Evolutionary conservation across 768 basidiomycete species (phyloP).

Genomic region (Kwoniella sp.): DNA sequence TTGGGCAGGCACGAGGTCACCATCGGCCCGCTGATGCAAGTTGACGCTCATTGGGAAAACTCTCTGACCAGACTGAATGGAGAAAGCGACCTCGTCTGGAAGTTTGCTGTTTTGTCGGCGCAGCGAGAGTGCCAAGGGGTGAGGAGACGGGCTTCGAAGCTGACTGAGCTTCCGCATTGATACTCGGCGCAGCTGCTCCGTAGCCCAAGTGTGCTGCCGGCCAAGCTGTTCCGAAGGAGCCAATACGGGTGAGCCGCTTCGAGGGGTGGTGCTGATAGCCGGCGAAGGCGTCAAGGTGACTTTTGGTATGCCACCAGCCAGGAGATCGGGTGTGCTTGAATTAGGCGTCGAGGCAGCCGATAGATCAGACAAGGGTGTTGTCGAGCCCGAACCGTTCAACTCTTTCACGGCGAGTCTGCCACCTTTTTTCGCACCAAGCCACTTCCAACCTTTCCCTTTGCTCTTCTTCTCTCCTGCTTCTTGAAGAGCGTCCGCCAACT

Average conservation of each 20-base stretch:
- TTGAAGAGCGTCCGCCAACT: slow-evolving; percentile 34
- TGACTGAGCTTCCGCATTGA: slow-evolving; percentile 38
- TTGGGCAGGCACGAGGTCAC: slow-evolving; percentile 31
- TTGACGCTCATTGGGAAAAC: slow-evolving; percentile 46
- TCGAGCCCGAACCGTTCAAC: slow-evolving; percentile 17
- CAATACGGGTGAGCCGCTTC: slow-evolving; percentile 6
- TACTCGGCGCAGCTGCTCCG: slow-evolving; percentile 38
- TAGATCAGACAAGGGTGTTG: slow-evolving; percentile 8
- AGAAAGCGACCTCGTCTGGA: slow-evolving; percentile 44
- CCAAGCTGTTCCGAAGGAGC: slow-evolving; percentile 12
- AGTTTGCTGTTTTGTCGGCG: slow-evolving; percentile 36
- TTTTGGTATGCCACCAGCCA: slow-evolving; percentile 10
- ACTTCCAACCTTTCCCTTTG: slow-evolving; percentile 30
- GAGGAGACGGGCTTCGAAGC: slow-evolving; percentile 45
- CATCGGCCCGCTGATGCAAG: slow-evolving; percentile 4
- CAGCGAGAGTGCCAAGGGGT: slow-evolving; percentile 40
- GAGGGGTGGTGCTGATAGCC: slow-evolving; percentile 21
- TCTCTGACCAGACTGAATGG: slow-evolving; percentile 37
- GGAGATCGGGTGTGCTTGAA: slow-evolving; percentile 13
- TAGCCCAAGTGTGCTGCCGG: slow-evolving; percentile 27
- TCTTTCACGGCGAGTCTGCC: slow-evolving; percentile 7
- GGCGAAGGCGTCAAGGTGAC: slow-evolving; percentile 29
- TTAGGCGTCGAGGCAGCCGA: slow-evolving; percentile 24
- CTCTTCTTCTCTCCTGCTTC: slow-evolving; percentile 29
- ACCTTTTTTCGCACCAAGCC: slow-evolving; percentile 34